Percentiles rank a stretch among this genome's conserved stretches.
Evolutionary conservation across 108 stramenopile species (phyloP).

Genomic region (Conticribra guillardii): DNA sequence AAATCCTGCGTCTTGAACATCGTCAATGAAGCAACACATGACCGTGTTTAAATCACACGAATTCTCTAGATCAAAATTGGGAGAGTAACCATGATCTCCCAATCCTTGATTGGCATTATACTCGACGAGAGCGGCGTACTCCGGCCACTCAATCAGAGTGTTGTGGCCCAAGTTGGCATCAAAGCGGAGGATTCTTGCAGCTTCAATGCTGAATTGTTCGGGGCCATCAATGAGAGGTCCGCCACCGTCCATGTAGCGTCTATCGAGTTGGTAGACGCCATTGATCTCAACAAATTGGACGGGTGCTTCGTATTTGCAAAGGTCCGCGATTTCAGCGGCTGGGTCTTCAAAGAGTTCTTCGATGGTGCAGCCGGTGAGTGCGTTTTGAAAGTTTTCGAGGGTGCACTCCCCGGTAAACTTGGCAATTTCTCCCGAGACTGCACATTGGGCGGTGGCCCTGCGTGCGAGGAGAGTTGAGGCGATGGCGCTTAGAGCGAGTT

Average conservation of each 20-base stretch:
- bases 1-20: conserved; percentile 5
- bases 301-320: conserved; percentile 32
- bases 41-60: conserved; percentile 33
- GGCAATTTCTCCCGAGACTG: background rate
- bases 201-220: conserved; percentile 9
- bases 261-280: conserved; percentile 23
- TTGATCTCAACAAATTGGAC: conserved; percentile 38
- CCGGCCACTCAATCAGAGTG: conserved; percentile 26
- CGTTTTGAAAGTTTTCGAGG: background rate
- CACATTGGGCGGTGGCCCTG: background rate
- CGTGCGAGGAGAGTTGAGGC: background rate
- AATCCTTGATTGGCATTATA: conserved; percentile 22
- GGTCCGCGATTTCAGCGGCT: conserved; percentile 13
- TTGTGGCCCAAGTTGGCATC: conserved; percentile 2
- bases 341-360: conserved; percentile 1
- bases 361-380: conserved; percentile 1
- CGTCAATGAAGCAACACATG: conserved; percentile 47
- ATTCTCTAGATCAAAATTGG: conserved; percentile 36
- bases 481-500: background rate
- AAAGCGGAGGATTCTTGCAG: conserved; percentile 20
- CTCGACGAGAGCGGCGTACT: conserved; percentile 24
- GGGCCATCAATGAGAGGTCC: conserved; percentile 11
- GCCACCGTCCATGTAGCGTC: conserved; percentile 26
- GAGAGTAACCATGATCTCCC: conserved; percentile 32
- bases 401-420: background rate